Conservation (phyloP, 108 stramenopile genomes). For the Halocafeteria seosinensis region DNA sequence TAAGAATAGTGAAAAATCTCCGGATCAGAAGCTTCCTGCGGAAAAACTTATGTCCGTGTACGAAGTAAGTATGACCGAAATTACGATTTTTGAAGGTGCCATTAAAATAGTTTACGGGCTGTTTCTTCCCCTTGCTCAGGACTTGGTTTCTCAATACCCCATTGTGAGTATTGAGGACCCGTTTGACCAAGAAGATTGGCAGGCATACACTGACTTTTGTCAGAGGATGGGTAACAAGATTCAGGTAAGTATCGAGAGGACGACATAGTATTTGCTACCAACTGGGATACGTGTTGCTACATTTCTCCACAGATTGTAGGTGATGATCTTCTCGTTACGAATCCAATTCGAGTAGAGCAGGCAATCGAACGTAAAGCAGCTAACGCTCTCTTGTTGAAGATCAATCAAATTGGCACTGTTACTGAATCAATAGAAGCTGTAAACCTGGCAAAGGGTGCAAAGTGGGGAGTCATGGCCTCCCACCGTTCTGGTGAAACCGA, state of each 20-base stretch:
- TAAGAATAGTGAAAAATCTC: constrained; percentile 67
- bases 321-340: constrained; percentile 96
- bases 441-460: constrained; percentile 84
- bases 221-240: constrained; percentile 47
- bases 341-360: constrained; percentile 81
- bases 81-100: constrained; percentile 60
- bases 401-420: constrained; percentile 98
- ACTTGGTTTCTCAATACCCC: constrained; percentile 64
- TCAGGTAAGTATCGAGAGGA: too few species aligned
- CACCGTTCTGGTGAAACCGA: constrained; percentile 97
- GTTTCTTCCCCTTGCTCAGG: constrained; percentile 8
- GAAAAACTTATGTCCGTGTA: constrained; percentile 83
- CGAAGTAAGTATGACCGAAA: constrained; percentile 87
- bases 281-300: too few species aligned
- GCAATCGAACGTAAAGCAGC: constrained; percentile 75
- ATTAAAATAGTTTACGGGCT: background rate
- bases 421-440: constrained; percentile 97
- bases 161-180: constrained; percentile 99
- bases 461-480: constrained; percentile 99
- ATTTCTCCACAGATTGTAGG: constrained; percentile 92
- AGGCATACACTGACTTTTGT: constrained; percentile 72
- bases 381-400: constrained; percentile 95
- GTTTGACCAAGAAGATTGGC: constrained; percentile 98
- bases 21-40: constrained; percentile 58
- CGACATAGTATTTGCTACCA: too few species aligned